phyloP scores from a whole-genome alignment of 2,329 filamentous ascomycete genomes.

The Fusarium nodosum region DNA sequence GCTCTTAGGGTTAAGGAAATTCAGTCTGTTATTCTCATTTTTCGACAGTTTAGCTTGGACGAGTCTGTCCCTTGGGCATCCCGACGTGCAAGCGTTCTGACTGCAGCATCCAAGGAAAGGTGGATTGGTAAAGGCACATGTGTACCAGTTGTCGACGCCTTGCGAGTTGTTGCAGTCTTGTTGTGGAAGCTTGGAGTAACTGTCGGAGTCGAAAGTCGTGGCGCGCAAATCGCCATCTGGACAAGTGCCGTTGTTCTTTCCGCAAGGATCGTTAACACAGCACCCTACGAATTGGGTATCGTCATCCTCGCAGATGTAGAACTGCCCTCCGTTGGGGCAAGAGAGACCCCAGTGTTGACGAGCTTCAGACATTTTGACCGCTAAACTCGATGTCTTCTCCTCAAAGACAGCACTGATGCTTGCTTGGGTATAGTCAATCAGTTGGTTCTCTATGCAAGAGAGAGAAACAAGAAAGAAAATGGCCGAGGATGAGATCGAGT shows the following conservation, averaged over 20 bases:
- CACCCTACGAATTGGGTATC: constrained; percentile 57
- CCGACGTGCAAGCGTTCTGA: constrained; percentile 42
- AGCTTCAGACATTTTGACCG: constrained; percentile 35
- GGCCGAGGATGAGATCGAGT: constrained; percentile 1
- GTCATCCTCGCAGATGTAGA: constrained; percentile 56
- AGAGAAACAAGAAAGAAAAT: constrained; percentile 5
- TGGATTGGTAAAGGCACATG: constrained; percentile 51
- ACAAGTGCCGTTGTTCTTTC: constrained; percentile 51
- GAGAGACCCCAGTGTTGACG: constrained; percentile 47
- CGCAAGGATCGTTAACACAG: constrained; percentile 56
- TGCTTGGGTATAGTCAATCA: not conserved
- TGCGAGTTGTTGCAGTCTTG: constrained; percentile 52
- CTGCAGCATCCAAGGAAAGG: constrained; percentile 59
- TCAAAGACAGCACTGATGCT: not conserved
- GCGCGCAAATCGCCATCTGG: constrained; percentile 49
- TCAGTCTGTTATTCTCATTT: constrained; percentile 25
- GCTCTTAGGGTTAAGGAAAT: constrained; percentile 36
- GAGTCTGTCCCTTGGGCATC: constrained; percentile 33
- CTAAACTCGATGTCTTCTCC: not conserved
- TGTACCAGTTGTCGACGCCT: constrained; percentile 52
- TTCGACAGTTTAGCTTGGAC: constrained; percentile 33
- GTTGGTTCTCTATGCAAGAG: not conserved
- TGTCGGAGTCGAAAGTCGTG: constrained; percentile 51
- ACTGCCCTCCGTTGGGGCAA: constrained; percentile 54
- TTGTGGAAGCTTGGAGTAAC: constrained; percentile 51